Evolutionary conservation across 2,329 filamentous ascomycete genomes (phyloP).

Genomic region (Taxawa tesnikishii): DNA sequence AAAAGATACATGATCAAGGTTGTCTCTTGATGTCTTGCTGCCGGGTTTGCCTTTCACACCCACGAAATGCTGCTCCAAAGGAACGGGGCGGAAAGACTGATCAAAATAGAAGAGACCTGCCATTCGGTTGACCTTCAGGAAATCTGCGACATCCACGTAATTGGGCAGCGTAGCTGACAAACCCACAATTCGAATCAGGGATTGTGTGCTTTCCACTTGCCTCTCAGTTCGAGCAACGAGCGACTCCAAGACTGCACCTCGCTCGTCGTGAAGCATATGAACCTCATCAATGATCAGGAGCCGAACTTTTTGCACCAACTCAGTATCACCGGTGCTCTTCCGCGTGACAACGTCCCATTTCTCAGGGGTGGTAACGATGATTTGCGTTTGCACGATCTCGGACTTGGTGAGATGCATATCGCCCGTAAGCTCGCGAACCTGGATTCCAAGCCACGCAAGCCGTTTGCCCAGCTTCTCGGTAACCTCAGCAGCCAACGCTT

Average conservation of each 20-base stretch:
- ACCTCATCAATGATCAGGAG: slow-evolving; percentile 97
- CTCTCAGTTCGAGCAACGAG: slow-evolving; percentile 88
- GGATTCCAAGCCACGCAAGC: slow-evolving; percentile 84
- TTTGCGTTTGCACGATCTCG: slow-evolving; percentile 90
- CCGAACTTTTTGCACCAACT: slow-evolving; percentile 92
- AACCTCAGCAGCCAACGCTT: slow-evolving; percentile 89
- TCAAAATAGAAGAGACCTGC: slow-evolving; percentile 96
- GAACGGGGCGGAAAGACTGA: slow-evolving; percentile 86
- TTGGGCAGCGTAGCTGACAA: slow-evolving; percentile 94
- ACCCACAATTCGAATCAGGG: slow-evolving; percentile 88
- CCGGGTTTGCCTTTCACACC: slow-evolving; percentile 88
- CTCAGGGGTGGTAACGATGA: slow-evolving; percentile 96
- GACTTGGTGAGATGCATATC: slow-evolving; percentile 98
- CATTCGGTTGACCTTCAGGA: slow-evolving; percentile 87
- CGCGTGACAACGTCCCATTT: slow-evolving; percentile 99
- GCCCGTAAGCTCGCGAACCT: slow-evolving; percentile 86
- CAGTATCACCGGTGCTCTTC: slow-evolving; percentile 93
- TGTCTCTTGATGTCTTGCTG: slow-evolving; percentile 70
- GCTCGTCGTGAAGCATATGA: slow-evolving; percentile 97
- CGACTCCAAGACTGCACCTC: slow-evolving; percentile 90
- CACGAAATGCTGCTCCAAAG: slow-evolving; percentile 92
- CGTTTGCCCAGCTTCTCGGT: slow-evolving; percentile 89
- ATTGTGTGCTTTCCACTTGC: slow-evolving; percentile 96
- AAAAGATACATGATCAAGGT: slow-evolving; percentile 75
- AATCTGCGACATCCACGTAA: slow-evolving; percentile 92